Conservation (phyloP, 2,329 filamentous ascomycete genomes). For the Colletotrichum sp. region DNA sequence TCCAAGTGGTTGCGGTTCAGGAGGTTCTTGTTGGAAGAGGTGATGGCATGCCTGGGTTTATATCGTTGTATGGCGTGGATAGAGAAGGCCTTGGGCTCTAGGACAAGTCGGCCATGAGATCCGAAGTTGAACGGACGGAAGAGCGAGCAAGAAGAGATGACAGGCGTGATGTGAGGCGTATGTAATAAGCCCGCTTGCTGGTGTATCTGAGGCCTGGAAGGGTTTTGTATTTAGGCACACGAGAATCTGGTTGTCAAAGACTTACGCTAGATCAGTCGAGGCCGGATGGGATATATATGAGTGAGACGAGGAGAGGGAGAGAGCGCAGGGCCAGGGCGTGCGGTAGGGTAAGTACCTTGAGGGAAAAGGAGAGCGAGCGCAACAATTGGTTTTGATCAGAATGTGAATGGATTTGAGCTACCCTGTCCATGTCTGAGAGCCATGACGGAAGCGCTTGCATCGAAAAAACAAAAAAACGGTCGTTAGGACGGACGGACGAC, state of each 20-base stretch:
- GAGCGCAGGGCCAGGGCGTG: slow-evolving; percentile 6
- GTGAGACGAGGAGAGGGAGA: slow-evolving; percentile 11
- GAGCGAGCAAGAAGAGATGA: slow-evolving; percentile 7
- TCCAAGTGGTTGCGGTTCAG: background rate
- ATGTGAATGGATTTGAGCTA: slow-evolving; percentile 19
- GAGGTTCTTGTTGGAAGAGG: background rate
- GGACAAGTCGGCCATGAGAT: background rate
- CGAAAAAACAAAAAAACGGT: slow-evolving; percentile 20
- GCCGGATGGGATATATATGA: slow-evolving; percentile 20
- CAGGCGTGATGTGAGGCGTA: background rate
- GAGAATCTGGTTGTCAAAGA: background rate
- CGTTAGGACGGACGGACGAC: slow-evolving; percentile 20
- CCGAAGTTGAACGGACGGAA: slow-evolving; percentile 10
- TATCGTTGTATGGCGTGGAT: background rate
- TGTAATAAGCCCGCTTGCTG: background rate
- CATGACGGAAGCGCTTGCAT: slow-evolving; percentile 25
- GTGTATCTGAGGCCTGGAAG: background rate
- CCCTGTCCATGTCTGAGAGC: slow-evolving; percentile 25
- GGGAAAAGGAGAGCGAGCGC: slow-evolving; percentile 8
- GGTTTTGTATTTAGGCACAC: background rate
- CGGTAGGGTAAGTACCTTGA: slow-evolving; percentile 13
- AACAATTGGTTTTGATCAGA: slow-evolving; percentile 21
- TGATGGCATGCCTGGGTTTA: background rate
- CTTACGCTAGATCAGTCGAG: background rate
- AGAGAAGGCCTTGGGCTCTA: background rate